A percentile compares a stretch with the other conserved stretches of the same genome.
Evolutionary conservation across 1,284 basidiomycete genomes (phyloP).

Genomic region (Anthracocystis setariae): DNA sequence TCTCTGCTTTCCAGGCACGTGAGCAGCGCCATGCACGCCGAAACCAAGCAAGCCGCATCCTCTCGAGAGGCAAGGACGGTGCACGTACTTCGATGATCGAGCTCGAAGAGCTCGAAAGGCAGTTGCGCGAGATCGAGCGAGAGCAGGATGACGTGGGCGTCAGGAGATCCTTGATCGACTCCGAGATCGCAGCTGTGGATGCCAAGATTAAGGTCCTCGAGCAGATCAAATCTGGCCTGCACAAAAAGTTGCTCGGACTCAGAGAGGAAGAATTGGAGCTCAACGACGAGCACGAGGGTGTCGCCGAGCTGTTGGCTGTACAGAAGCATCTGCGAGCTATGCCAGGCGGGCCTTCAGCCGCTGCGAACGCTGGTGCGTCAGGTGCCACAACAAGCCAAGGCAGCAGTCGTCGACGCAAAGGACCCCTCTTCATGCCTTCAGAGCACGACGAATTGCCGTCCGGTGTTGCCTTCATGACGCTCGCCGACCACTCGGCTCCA

Average conservation of each 20-base stretch:
- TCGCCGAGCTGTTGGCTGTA: slow-evolving; percentile 59
- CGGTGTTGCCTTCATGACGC: slow-evolving; percentile 95
- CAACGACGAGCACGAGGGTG: slow-evolving; percentile 75
- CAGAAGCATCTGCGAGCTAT: slow-evolving; percentile 62
- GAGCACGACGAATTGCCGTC: slow-evolving; percentile 95
- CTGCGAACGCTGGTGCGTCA: slow-evolving; percentile 43
- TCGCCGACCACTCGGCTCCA: slow-evolving; percentile 81
- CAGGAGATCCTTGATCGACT: slow-evolving; percentile 47
- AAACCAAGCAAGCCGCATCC: slow-evolving; percentile 40
- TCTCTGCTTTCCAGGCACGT: slow-evolving; percentile 43
- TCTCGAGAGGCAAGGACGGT: slow-evolving; percentile 49
- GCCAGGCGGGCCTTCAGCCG: slow-evolving; percentile 63
- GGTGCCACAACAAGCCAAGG: slow-evolving; percentile 35
- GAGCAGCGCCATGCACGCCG: slow-evolving; percentile 49
- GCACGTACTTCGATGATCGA: slow-evolving; percentile 30
- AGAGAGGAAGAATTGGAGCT: slow-evolving; percentile 96
- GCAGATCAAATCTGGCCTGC: slow-evolving; percentile 80
- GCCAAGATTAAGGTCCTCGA: slow-evolving; percentile 76
- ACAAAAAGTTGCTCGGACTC: slow-evolving; percentile 83
- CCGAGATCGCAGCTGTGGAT: slow-evolving; percentile 53
- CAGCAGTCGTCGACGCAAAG: slow-evolving; percentile 55
- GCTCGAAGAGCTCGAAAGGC: slow-evolving; percentile 62
- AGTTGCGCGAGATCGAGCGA: slow-evolving; percentile 58
- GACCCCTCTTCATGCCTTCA: slow-evolving; percentile 90
- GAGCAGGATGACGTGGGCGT: slow-evolving; percentile 62